These are phyloP conservation scores for Lactifluus piperatus DNA, from an alignment of 768 basidiomycete species.

Conservation along the genomic window DNA sequence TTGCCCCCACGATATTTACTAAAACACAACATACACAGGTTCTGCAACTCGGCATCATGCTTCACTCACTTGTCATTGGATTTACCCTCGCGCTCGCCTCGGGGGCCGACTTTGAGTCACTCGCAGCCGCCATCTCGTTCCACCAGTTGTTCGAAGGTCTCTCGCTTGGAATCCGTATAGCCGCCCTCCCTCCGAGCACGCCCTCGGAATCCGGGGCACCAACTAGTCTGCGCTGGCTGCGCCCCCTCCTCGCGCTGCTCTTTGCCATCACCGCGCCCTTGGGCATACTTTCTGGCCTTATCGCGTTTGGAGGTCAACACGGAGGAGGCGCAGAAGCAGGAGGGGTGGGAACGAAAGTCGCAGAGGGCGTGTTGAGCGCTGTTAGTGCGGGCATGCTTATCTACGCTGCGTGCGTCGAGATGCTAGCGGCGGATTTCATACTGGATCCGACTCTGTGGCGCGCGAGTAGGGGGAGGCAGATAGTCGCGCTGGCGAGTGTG, in stretches of 20 bases:
- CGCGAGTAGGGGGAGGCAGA: slow-evolving; percentile 33
- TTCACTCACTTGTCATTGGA: slow-evolving; percentile 75
- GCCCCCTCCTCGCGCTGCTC: slow-evolving; percentile 45
- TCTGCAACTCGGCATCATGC: slow-evolving; percentile 82
- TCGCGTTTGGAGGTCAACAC: slow-evolving; percentile 33
- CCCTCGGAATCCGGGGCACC: slow-evolving; percentile 4
- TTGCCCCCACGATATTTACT: not conserved
- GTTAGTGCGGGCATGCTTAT: slow-evolving; percentile 78
- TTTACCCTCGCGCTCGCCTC: slow-evolving; percentile 63
- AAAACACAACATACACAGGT: slow-evolving; percentile 37
- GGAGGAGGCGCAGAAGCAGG: slow-evolving; percentile 23
- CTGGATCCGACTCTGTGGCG: slow-evolving; percentile 52
- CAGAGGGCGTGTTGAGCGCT: slow-evolving; percentile 72
- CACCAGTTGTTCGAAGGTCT: slow-evolving; percentile 83
- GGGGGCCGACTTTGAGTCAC: slow-evolving; percentile 63
- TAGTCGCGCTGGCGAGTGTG: slow-evolving; percentile 50
- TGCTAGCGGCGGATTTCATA: slow-evolving; percentile 81
- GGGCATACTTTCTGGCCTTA: slow-evolving; percentile 55
- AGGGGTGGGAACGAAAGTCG: slow-evolving; percentile 40
- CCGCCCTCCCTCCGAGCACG: slow-evolving; percentile 44
- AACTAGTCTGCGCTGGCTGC: slow-evolving; percentile 29
- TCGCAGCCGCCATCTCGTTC: slow-evolving; percentile 67
- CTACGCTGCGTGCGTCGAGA: slow-evolving; percentile 77
- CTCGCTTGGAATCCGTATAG: slow-evolving; percentile 74
- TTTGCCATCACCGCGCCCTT: slow-evolving; percentile 70